phyloP scores from a whole-genome alignment of 441 rosid genomes.

The Populus hybrid region DNA sequence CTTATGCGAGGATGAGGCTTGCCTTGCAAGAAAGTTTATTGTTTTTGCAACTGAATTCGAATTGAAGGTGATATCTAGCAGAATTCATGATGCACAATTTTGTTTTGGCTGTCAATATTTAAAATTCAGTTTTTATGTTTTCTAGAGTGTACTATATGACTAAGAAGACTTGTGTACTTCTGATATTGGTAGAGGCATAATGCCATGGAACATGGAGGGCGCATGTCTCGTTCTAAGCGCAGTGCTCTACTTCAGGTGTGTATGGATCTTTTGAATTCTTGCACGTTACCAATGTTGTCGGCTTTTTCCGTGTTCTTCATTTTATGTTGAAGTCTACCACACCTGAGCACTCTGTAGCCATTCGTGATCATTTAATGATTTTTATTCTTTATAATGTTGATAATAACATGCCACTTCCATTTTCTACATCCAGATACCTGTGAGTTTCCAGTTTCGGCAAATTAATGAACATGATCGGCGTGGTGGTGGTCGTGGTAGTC shows the following conservation, averaged over 20 bases:
- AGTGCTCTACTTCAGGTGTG: constrained; percentile 76
- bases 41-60: constrained; percentile 72
- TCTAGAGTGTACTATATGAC: background rate
- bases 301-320: background rate
- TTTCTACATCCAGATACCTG: constrained; percentile 54
- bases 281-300: background rate
- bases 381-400: background rate
- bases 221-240: constrained; percentile 72
- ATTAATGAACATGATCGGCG: constrained; percentile 57
- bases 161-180: background rate
- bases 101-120: background rate
- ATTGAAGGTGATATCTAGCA: constrained; percentile 53
- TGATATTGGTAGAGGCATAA: constrained; percentile 60
- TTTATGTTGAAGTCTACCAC: background rate
- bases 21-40: constrained; percentile 72
- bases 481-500: constrained; percentile 47
- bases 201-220: constrained; percentile 76
- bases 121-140: background rate
- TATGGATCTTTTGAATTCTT: constrained; percentile 4
- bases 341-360: background rate
- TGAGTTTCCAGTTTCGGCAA: constrained; percentile 60
- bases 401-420: background rate
- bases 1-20: constrained; percentile 82
- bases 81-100: constrained; percentile 1
- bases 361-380: background rate